Percentiles rank a stretch among this genome's conserved stretches.
Conservation (phyloP, 352 stramenopile genomes). For the Phytopythium litorale region DNA sequence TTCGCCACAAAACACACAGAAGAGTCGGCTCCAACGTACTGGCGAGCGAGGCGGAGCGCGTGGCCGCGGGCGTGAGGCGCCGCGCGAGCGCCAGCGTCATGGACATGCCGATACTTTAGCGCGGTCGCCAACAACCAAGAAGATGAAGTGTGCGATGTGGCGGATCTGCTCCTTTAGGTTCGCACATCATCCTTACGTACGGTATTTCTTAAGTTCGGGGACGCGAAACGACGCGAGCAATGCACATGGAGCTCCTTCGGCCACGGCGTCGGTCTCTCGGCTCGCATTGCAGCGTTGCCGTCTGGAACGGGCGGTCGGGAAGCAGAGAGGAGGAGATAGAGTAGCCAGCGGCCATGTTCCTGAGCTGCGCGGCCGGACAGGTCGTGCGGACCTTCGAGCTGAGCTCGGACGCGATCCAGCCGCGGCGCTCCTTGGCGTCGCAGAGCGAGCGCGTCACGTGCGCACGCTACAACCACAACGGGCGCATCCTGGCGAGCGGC, state of each 20-base stretch:
- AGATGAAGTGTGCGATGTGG: background rate
- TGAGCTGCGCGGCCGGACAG: slow-evolving; percentile 52
- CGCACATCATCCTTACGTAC: background rate
- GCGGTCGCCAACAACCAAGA: background rate
- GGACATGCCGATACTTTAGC: background rate
- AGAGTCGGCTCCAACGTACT: background rate
- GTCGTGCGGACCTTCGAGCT: slow-evolving; percentile 62
- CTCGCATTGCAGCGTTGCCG: too few species aligned
- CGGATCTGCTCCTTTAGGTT: background rate
- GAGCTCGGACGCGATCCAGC: slow-evolving; percentile 39
- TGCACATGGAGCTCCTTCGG: background rate
- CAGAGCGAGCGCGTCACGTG: slow-evolving; percentile 56
- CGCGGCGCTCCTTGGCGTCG: slow-evolving; percentile 37
- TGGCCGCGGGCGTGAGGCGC: background rate
- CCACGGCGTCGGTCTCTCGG: too few species aligned
- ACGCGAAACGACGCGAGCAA: slow-evolving; percentile 1
- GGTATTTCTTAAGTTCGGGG: background rate
- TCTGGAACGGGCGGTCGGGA: too few species aligned
- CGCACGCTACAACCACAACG: slow-evolving; percentile 67
- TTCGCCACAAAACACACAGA: background rate
- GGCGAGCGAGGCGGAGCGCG: slow-evolving; percentile 13
- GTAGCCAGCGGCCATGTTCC: slow-evolving; percentile 25
- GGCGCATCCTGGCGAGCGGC: slow-evolving; percentile 61
- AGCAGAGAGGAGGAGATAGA: too few species aligned
- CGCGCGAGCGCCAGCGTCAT: slow-evolving; percentile 9